phyloP scores from a whole-genome alignment of 441 rosid species.

The Croton laevigatus region DNA sequence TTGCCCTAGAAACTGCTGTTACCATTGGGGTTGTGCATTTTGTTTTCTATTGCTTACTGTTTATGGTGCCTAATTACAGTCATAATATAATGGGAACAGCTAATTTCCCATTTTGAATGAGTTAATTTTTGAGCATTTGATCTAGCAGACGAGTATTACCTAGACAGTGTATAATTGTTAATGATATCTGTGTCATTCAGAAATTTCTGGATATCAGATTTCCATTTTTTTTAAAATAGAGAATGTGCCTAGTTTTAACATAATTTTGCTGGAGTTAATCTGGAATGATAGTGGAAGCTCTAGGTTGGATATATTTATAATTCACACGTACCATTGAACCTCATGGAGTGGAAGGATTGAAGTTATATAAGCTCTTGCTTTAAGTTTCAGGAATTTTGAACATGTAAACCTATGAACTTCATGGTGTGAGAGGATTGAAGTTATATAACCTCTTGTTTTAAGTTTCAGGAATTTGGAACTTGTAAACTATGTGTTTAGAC shows the following conservation, averaged over 20 bases:
- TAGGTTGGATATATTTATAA: constrained; percentile 3
- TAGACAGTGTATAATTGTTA: background rate
- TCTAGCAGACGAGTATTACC: background rate
- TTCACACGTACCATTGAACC: background rate
- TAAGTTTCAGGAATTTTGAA: background rate
- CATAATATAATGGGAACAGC: background rate
- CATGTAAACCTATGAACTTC: too few relatives aligned
- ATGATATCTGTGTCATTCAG: background rate
- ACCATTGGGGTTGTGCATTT: background rate
- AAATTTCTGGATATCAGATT: background rate
- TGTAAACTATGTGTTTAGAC: background rate
- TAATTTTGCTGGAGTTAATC: background rate
- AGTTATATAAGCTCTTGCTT: background rate
- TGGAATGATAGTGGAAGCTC: background rate
- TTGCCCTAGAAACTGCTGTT: background rate
- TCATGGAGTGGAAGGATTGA: background rate
- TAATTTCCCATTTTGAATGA: constrained; percentile 1
- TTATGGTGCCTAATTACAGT: background rate
- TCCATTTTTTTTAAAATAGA: background rate
- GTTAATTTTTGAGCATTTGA: background rate
- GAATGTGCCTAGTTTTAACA: constrained; percentile 3
- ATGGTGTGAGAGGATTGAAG: too few relatives aligned
- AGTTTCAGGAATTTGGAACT: background rate
- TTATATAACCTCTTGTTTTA: background rate
- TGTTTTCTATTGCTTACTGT: background rate